phyloP scores from a whole-genome alignment of 768 basidiomycete species.

The Candolleomyces eurysporus region DNA sequence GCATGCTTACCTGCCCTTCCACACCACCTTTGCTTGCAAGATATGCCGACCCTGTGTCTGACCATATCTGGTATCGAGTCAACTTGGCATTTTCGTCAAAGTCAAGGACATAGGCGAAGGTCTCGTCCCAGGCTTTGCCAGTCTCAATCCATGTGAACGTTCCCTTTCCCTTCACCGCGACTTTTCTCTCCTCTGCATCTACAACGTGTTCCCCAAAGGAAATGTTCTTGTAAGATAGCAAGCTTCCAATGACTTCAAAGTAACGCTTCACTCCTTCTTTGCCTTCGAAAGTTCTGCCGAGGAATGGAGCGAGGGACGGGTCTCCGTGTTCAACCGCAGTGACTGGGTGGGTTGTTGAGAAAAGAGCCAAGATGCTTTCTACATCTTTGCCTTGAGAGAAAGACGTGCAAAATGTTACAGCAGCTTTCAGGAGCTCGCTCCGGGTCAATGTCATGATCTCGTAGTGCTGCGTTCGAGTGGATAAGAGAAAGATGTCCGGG shows the following conservation, averaged over 20 bases:
- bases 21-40: conserved; percentile 54
- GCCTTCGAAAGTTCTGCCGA: conserved; percentile 51
- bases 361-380: conserved; percentile 45
- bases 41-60: conserved; percentile 64
- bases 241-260: conserved; percentile 44
- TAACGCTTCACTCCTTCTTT: conserved; percentile 43
- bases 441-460: conserved; percentile 23
- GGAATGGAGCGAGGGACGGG: conserved; percentile 53
- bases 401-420: conserved; percentile 48
- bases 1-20: conserved; percentile 15
- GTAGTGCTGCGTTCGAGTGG: too few species aligned
- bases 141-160: conserved; percentile 57
- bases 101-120: conserved; percentile 57
- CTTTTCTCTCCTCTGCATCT: conserved; percentile 48
- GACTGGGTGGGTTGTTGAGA: conserved; percentile 43
- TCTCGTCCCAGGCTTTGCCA: conserved; percentile 57
- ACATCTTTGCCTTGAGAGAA: conserved; percentile 45
- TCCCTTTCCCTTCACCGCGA: conserved; percentile 53
- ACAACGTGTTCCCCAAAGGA: conserved; percentile 54
- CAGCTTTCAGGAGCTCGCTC: conserved; percentile 38
- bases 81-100: conserved; percentile 58
- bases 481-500: too few species aligned
- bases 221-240: conserved; percentile 51
- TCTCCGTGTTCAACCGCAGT: conserved; percentile 57
- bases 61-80: conserved; percentile 65